phyloP scores from a whole-genome alignment of 441 rosid species.

The Brassica balearica region DNA sequence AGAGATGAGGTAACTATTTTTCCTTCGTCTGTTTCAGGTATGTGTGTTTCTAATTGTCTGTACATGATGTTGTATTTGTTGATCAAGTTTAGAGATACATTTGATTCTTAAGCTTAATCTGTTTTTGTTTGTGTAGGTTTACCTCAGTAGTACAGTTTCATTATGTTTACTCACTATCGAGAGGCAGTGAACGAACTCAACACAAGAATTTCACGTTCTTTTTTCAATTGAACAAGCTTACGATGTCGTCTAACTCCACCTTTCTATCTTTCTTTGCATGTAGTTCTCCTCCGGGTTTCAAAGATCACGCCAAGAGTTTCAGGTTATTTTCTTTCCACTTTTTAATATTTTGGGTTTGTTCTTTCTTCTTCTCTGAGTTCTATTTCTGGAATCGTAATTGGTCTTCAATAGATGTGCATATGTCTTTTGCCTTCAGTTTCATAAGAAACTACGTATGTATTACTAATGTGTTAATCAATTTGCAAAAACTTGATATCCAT shows the following conservation, averaged over 20 bases:
- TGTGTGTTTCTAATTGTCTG: neutral
- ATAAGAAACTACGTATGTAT: no score
- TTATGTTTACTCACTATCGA: neutral
- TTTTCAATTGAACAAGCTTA: neutral
- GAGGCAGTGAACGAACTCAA: neutral
- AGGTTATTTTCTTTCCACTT: constrained; percentile 3
- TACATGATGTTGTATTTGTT: neutral
- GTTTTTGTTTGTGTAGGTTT: neutral
- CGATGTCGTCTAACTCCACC: neutral
- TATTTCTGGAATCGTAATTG: neutral
- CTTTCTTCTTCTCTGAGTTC: neutral
- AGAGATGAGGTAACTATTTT: neutral
- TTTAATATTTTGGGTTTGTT: neutral
- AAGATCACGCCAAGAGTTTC: neutral
- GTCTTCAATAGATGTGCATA: neutral
- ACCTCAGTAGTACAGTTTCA: neutral
- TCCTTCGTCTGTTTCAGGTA: neutral
- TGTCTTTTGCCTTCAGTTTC: neutral
- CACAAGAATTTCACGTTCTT: neutral
- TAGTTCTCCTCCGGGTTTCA: neutral
- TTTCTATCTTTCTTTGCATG: neutral
- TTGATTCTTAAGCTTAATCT: neutral
- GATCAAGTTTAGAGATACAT: neutral
- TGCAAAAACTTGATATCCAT: neutral
- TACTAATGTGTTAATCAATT: no score